Base-by-base conservation (phyloP, 257 asterid species). In the Solanum boliviense region DNA sequence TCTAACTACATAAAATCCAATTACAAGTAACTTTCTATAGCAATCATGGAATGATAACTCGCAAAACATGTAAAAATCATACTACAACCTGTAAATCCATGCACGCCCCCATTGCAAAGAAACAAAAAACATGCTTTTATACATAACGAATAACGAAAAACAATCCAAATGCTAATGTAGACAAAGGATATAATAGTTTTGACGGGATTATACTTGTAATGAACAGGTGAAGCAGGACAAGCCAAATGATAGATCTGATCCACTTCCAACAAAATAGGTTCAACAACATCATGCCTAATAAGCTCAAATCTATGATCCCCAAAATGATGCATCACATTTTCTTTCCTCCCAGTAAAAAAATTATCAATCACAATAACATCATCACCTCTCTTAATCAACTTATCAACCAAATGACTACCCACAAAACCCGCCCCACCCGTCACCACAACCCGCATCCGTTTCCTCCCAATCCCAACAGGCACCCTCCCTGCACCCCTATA, bases 391-490 rank as follows among this genome's bases (percentile, higher is more conserved):
- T 83, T 90, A 36, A 91, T 87, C 75, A 91, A 86, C 87, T 89
- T 89, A 88, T 91, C 93, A 60, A 91, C 93, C 89, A 91, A 87
- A 89, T 91, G 93, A 70, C 91, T 89, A 36, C 93, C 93, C 15
- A 91, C 93, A 56, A 91, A 91, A 8, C 93, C 93, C 31, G 93
- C 91, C 9, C 93, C 93, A 76, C 93, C 93, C 1, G 93, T 91
- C 18, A 91, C 92, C 21, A 89, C 93, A 31, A 91, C 89, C 84
- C 93, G 73, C 92, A 87, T 84, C 87, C 93, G 46, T 27, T 85
- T 88, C 90, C 88, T 67, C 65, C 90, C 88, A 5, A 91, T 79
- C 29, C 90, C 91, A 16, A 87, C 92, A 3, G 93, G 92, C 16
- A 91, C 87, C 72, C 93, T 85, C 48, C 92, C 41, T 10, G 25